These are phyloP conservation scores for Corchorus olitorius DNA, from an alignment of 345 rosid species.

Conservation along the genomic window DNA sequence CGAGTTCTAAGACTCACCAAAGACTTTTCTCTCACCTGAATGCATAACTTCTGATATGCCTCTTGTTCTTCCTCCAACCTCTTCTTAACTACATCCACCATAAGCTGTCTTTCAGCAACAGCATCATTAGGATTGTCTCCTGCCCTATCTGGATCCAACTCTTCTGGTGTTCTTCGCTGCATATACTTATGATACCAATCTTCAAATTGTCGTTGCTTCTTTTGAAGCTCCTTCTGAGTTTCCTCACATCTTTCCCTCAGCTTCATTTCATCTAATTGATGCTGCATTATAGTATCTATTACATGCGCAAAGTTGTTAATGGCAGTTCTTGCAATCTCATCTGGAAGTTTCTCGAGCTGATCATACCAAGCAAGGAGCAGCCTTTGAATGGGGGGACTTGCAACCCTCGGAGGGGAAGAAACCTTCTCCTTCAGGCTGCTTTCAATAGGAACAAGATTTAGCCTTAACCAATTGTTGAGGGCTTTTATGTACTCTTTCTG, in stretches of 20 bases:
- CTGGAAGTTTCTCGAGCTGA: conserved; percentile 55
- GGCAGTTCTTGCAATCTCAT: conserved; percentile 69
- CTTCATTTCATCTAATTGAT: conserved; percentile 69
- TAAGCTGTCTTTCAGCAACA: conserved; percentile 50
- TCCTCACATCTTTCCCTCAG: conserved; percentile 61
- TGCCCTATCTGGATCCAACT: conserved; percentile 45
- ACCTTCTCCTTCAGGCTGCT: conserved; percentile 87
- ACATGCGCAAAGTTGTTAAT: conserved; percentile 66
- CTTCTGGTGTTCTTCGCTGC: conserved; percentile 54
- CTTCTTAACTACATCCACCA: conserved; percentile 46
- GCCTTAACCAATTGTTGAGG: conserved; percentile 68
- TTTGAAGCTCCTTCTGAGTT: conserved; percentile 51
- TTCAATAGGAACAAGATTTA: conserved; percentile 85
- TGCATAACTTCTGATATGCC: conserved; percentile 50
- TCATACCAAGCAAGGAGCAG: conserved; percentile 76
- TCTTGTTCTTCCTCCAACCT: conserved; percentile 73
- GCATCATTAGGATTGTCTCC: conserved; percentile 43
- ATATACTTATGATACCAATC: conserved; percentile 64
- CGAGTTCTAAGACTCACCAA: conserved; percentile 63
- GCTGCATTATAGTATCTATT: conserved; percentile 56
- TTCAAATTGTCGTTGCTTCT: conserved; percentile 56
- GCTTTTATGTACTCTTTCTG: conserved; percentile 72
- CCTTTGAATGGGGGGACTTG: conserved; percentile 60
- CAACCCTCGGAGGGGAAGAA: conserved; percentile 80
- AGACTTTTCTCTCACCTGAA: conserved; percentile 87